These are phyloP conservation scores for Candida tetrigidarum DNA, from an alignment of 1,139 yeast genomes.

Conservation along the genomic window DNA sequence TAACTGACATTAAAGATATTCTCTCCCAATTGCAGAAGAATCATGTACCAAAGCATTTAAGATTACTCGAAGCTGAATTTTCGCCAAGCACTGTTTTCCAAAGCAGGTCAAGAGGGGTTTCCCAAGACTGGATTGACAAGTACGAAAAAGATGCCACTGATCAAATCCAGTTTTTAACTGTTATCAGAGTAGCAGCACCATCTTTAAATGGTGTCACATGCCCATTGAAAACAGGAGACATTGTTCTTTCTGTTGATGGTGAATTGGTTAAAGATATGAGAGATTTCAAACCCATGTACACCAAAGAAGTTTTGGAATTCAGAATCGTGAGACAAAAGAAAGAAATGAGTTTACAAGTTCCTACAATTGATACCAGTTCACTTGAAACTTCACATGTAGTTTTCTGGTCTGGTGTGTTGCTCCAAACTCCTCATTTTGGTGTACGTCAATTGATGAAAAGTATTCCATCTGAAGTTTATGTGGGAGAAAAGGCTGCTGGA, in stretches of 20 bases:
- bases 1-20: constrained; percentile 62
- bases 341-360: constrained; percentile 58
- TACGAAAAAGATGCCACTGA: constrained; percentile 65
- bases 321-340: constrained; percentile 62
- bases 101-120: constrained; percentile 85
- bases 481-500: constrained; percentile 72
- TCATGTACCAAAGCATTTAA: constrained; percentile 54
- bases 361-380: constrained; percentile 60
- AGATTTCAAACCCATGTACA: constrained; percentile 63
- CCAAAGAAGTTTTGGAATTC: constrained; percentile 52
- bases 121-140: constrained; percentile 77
- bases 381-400: constrained; percentile 70
- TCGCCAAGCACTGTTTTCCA: constrained; percentile 68
- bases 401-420: constrained; percentile 79
- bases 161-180: constrained; percentile 73
- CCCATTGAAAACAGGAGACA: constrained; percentile 65
- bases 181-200: constrained; percentile 68
- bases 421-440: constrained; percentile 57
- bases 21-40: constrained; percentile 57
- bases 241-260: constrained; percentile 71
- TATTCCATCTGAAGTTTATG: constrained; percentile 83
- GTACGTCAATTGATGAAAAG: constrained; percentile 70
- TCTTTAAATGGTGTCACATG: constrained; percentile 25
- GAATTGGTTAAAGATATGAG: constrained; percentile 65
- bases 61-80: constrained; percentile 82